Conservation (phyloP, 192 early-diverging fungal species). For the Lobulomyces angularis region DNA sequence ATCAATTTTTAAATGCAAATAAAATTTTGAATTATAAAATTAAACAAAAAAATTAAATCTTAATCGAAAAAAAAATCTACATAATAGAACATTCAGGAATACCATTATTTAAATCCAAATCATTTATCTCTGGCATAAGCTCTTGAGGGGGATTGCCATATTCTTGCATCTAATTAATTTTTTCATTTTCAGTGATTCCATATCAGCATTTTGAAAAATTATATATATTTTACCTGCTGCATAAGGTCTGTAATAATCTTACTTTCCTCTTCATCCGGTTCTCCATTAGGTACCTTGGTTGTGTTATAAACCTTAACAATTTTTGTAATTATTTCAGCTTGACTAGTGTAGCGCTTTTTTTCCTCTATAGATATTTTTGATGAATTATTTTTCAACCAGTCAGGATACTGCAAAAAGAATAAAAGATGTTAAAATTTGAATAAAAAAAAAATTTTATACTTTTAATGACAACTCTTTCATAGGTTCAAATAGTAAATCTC, state of each 20-base stretch:
- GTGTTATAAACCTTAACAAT: slow-evolving; percentile 76
- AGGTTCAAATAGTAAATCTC: slow-evolving; percentile 89
- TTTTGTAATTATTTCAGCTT: slow-evolving; percentile 61
- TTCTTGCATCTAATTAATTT: slow-evolving; percentile 77
- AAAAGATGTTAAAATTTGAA: background rate
- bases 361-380: slow-evolving; percentile 57
- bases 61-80: too few species aligned
- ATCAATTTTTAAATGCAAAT: too few species aligned
- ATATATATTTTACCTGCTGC: slow-evolving; percentile 55
- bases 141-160: slow-evolving; percentile 88
- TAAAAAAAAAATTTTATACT: slow-evolving; percentile 26
- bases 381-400: slow-evolving; percentile 73
- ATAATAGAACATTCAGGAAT: too few species aligned
- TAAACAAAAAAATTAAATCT: too few species aligned
- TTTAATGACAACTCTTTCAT: slow-evolving; percentile 78
- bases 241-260: slow-evolving; percentile 79
- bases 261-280: slow-evolving; percentile 46
- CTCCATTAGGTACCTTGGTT: slow-evolving; percentile 46
- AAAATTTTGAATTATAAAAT: too few species aligned
- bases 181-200: too few species aligned
- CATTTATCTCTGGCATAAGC: too few species aligned
- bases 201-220: background rate
- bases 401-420: slow-evolving; percentile 58
- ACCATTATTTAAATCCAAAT: slow-evolving; percentile 7
- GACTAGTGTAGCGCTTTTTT: slow-evolving; percentile 60